Conservation (phyloP, 306 rosid species). For the Lathyrus tuberosus region DNA sequence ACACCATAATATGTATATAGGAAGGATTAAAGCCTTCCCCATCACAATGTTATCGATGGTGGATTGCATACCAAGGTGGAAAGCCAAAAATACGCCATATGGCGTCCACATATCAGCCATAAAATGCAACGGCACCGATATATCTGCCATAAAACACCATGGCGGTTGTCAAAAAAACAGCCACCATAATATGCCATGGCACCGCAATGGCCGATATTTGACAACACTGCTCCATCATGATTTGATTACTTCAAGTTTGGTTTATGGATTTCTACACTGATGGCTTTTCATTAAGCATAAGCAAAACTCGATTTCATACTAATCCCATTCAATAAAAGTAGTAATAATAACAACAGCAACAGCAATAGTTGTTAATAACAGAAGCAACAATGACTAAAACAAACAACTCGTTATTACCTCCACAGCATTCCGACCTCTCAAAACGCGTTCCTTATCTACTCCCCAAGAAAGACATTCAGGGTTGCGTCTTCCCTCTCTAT, state of each 20-base stretch:
- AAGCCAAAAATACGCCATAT: too few relatives aligned
- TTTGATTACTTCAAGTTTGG: conserved; percentile 20
- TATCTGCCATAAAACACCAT: too few relatives aligned
- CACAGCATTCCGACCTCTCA: conserved; percentile 93
- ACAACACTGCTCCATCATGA: conserved; percentile 1
- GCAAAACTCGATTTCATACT: conserved; percentile 25
- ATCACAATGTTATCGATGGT: background rate
- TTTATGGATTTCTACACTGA: conserved; percentile 16
- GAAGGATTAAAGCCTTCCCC: conserved; percentile 17
- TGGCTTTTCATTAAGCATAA: conserved; percentile 17
- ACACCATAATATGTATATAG: background rate
- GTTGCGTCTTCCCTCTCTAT: conserved; percentile 94
- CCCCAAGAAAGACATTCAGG: conserved; percentile 99
- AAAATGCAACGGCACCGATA: too few relatives aligned
- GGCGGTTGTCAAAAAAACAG: too few relatives aligned
- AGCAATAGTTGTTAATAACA: background rate
- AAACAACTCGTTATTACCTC: conserved; percentile 65
- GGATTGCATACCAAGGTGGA: too few relatives aligned
- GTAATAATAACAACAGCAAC: background rate
- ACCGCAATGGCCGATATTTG: too few relatives aligned
- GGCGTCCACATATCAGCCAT: too few relatives aligned
- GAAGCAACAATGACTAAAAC: background rate
- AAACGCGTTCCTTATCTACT: conserved; percentile 91
- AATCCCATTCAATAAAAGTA: conserved; percentile 10
- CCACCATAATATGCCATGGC: too few relatives aligned